These are phyloP conservation scores for Ophiocordyceps robertsii DNA, from an alignment of 2,329 filamentous ascomycete genomes.

Conservation along the genomic window DNA sequence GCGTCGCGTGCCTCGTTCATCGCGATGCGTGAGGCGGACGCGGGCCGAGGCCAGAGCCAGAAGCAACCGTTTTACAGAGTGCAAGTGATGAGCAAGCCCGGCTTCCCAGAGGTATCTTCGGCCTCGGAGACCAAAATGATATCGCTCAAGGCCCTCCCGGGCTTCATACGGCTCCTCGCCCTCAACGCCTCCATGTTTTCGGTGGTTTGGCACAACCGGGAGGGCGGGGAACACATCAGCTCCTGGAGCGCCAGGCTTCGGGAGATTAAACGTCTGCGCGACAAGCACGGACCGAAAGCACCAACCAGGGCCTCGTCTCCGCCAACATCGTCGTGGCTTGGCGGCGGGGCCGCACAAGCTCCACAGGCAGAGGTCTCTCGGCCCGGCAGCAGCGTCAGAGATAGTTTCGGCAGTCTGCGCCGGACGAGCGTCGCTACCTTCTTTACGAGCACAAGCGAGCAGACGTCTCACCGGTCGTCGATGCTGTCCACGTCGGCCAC, in stretches of 20 bases:
- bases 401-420: constrained; percentile 47
- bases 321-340: constrained; percentile 13
- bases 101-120: constrained; percentile 84
- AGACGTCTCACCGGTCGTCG: constrained; percentile 44
- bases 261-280: constrained; percentile 71
- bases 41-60: constrained; percentile 20
- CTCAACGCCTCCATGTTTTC: constrained; percentile 92
- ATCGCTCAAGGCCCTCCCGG: constrained; percentile 65
- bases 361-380: constrained; percentile 5
- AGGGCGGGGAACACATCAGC: constrained; percentile 71
- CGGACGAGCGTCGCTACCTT: constrained; percentile 54
- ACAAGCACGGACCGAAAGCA: constrained; percentile 42
- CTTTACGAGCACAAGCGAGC: constrained; percentile 43
- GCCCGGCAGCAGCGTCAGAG: constrained; percentile 28
- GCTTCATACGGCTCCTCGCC: constrained; percentile 76
- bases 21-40: constrained; percentile 37
- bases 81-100: constrained; percentile 74
- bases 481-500: constrained; percentile 38
- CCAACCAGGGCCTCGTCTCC: constrained; percentile 12
- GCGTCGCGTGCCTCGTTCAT: constrained; percentile 68
- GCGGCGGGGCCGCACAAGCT: constrained; percentile 13
- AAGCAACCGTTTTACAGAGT: constrained; percentile 66
- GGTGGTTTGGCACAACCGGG: constrained; percentile 69
- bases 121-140: constrained; percentile 84
- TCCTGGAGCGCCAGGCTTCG: constrained; percentile 80